These are phyloP conservation scores for Populus simonii DNA, from an alignment of 345 rosid genomes.

Conservation along the genomic window DNA sequence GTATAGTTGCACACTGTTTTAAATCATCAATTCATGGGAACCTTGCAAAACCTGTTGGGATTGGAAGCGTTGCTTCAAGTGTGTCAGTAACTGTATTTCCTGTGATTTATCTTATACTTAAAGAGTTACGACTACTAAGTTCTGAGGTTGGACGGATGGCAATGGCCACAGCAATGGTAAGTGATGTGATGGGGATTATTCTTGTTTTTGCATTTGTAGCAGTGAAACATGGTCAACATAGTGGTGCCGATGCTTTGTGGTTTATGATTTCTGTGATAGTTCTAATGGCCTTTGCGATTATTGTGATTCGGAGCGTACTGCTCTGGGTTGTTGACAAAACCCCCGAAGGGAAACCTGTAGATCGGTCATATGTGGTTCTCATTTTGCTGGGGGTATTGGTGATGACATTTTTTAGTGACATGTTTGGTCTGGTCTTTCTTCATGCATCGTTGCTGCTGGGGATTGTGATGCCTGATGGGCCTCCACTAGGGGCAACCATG, in stretches of 20 bases:
- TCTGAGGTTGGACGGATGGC: slow-evolving; percentile 30
- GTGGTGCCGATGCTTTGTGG: slow-evolving; percentile 24
- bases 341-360: slow-evolving; percentile 53
- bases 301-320: slow-evolving; percentile 29
- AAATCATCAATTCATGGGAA: slow-evolving; percentile 8
- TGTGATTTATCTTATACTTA: slow-evolving; percentile 18
- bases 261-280: slow-evolving; percentile 26
- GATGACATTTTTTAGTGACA: slow-evolving; percentile 53
- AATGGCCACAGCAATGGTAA: slow-evolving; percentile 6
- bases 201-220: slow-evolving; percentile 11
- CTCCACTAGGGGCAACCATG: slow-evolving; percentile 55
- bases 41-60: slow-evolving; percentile 1
- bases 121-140: slow-evolving; percentile 23
- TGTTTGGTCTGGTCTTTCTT: slow-evolving; percentile 60
- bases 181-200: slow-evolving; percentile 12
- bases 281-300: slow-evolving; percentile 19
- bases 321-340: slow-evolving; percentile 47
- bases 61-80: slow-evolving; percentile 1
- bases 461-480: slow-evolving; percentile 58
- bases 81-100: slow-evolving; percentile 19
- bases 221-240: slow-evolving; percentile 32
- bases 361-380: slow-evolving; percentile 38
- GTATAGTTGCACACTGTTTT: neutral
- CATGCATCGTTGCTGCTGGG: slow-evolving; percentile 66
- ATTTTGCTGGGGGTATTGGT: slow-evolving; percentile 47